Conservation (phyloP, 306 rosid species). For the Fragaria iinumae region DNA sequence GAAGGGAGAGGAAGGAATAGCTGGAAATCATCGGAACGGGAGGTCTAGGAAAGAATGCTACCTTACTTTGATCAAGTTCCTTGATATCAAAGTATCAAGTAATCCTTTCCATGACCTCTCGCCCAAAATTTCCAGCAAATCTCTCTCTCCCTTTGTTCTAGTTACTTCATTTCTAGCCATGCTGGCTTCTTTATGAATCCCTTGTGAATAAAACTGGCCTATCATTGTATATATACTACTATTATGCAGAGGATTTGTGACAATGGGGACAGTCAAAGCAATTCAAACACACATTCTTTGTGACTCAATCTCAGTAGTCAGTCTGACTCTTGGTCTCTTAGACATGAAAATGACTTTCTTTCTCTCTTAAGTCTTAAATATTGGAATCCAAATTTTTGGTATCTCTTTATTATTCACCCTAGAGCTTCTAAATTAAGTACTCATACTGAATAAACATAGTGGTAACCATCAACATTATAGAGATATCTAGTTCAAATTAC, state of each 20-base stretch:
- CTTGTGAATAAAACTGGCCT: background rate
- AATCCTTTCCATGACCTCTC: constrained; percentile 19
- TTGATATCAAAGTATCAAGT: background rate
- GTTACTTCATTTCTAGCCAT: background rate
- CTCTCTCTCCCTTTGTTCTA: background rate
- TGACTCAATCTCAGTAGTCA: background rate
- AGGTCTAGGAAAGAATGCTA: constrained; percentile 5
- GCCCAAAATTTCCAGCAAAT: constrained; percentile 18
- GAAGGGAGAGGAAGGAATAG: constrained; percentile 7
- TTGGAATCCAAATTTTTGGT: background rate
- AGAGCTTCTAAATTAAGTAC: no score
- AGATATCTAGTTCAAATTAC: no score
- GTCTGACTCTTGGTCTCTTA: no score
- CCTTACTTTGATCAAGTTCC: background rate
- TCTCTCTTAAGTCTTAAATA: background rate
- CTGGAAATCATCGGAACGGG: constrained; percentile 13
- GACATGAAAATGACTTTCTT: no score
- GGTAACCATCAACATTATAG: no score
- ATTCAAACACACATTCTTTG: background rate
- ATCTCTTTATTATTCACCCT: background rate
- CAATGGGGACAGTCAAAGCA: background rate
- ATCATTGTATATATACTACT: background rate
- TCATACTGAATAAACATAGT: no score
- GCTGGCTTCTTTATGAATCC: background rate
- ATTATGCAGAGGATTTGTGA: background rate